These are phyloP conservation scores for Picea glauca DNA, from an alignment of 75 land plant genomes.

Conservation along the genomic window DNA sequence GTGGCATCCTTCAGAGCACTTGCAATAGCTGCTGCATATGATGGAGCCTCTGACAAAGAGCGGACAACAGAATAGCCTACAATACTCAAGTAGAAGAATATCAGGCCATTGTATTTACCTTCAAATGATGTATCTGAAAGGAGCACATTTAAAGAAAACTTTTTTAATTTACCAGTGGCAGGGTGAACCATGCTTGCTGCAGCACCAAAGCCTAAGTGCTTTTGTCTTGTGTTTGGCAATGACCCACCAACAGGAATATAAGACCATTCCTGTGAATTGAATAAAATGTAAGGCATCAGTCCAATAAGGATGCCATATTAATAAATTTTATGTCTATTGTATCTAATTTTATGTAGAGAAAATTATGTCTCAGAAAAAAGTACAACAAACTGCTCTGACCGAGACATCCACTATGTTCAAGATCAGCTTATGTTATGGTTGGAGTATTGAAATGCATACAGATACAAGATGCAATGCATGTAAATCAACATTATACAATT, in stretches of 20 bases:
- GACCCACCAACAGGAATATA: constrained; percentile 98
- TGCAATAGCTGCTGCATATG: constrained; percentile 88
- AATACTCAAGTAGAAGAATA: neutral
- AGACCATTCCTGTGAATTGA: constrained; percentile 85
- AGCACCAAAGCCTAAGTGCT: constrained; percentile 96
- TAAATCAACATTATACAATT: too few relatives aligned
- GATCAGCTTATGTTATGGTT: neutral
- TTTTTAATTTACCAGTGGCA: constrained; percentile 68
- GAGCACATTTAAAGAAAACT: neutral
- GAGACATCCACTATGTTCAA: neutral
- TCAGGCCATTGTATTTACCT: neutral
- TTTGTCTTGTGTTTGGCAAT: constrained; percentile 84
- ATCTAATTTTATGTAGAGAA: neutral
- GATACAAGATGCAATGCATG: too few relatives aligned
- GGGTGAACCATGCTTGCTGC: constrained; percentile 99
- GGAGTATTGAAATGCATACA: neutral
- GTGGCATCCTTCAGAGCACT: constrained; percentile 39
- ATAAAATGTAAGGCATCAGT: neutral
- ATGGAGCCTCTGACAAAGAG: constrained; percentile 94
- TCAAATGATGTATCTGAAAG: neutral
- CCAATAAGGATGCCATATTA: neutral
- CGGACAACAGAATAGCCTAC: constrained; percentile 96
- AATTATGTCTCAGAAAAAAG: neutral
- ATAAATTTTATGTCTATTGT: neutral
- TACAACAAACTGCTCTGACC: neutral